Conservation (phyloP, 768 basidiomycete genomes). For the Harrya chromipes region DNA sequence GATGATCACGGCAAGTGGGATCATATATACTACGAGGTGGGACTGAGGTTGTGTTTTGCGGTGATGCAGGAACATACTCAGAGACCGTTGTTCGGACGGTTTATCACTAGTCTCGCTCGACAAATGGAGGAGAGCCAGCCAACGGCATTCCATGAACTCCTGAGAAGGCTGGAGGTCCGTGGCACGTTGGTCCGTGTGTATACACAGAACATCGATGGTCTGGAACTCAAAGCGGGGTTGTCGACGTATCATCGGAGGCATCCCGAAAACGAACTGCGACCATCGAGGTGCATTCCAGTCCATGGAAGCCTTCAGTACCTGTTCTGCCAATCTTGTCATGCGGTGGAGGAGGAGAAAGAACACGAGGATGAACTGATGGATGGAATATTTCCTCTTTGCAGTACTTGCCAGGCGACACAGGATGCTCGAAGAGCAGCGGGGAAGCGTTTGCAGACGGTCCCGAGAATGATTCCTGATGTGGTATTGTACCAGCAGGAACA, state of each 20-base stretch:
- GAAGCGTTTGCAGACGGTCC: neutral
- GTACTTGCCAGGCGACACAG: neutral
- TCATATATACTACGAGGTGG: no score
- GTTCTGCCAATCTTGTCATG: neutral
- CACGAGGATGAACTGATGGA: neutral
- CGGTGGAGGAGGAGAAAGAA: neutral
- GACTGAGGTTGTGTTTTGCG: neutral
- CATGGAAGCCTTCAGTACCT: neutral
- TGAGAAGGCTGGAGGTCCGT: neutral
- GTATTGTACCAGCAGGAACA: neutral
- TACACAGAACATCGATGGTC: neutral
- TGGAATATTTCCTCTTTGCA: neutral
- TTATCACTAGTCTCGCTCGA: neutral
- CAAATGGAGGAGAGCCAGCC: neutral
- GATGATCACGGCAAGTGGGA: neutral
- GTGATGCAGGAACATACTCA: neutral
- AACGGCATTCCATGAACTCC: neutral
- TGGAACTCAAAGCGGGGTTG: neutral
- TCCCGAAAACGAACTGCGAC: neutral
- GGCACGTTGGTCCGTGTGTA: neutral
- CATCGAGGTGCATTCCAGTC: neutral
- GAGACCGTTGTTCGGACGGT: neutral
- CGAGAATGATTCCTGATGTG: neutral
- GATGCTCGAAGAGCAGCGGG: neutral
- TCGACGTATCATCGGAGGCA: neutral